Percentiles rank a stretch among this genome's conserved stretches.
Conservation (phyloP, 2,329 filamentous ascomycete species). For the Thelonectria blattea region DNA sequence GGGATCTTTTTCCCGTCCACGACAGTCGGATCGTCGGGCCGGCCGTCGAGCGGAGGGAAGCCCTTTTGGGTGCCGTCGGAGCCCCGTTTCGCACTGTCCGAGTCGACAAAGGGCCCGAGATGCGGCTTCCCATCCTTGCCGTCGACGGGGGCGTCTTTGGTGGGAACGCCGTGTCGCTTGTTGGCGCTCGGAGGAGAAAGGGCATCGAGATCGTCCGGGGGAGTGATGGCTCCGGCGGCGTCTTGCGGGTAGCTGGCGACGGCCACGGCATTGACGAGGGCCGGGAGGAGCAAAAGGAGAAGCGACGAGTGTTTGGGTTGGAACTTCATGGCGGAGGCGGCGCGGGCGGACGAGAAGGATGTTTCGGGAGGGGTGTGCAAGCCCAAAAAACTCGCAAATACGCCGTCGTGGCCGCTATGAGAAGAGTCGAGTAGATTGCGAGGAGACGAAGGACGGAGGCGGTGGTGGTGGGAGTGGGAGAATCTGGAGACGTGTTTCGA, state of each 20-base stretch:
- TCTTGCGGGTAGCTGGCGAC: conserved; percentile 30
- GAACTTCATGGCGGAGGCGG: conserved; percentile 62
- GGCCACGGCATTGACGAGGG: conserved; percentile 50
- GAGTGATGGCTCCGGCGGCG: conserved; percentile 31
- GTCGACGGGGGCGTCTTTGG: conserved; percentile 86
- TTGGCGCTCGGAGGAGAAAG: conserved; percentile 35
- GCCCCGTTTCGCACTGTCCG: conserved; percentile 41
- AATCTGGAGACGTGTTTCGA: not conserved
- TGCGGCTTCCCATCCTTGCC: conserved; percentile 94
- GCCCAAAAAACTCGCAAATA: conserved; percentile 16
- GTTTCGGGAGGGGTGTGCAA: conserved; percentile 3
- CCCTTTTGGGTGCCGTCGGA: conserved; percentile 44
- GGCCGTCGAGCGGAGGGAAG: conserved; percentile 54
- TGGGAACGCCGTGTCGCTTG: conserved; percentile 50
- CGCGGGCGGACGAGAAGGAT: conserved; percentile 1
- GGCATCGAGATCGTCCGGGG: conserved; percentile 37
- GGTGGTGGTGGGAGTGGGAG: conserved; percentile 19
- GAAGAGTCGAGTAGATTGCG: conserved; percentile 1
- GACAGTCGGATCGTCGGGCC: conserved; percentile 58
- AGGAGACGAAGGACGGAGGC: conserved; percentile 11
- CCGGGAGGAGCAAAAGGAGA: conserved; percentile 65
- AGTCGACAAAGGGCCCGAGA: conserved; percentile 78
- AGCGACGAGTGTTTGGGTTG: conserved; percentile 60
- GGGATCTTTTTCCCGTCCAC: conserved; percentile 67
- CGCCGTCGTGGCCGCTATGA: conserved; percentile 22